Percentiles rank a stretch among this genome's conserved stretches.
phyloP scores from a whole-genome alignment of 2,329 filamentous ascomycete species.

The Aspergillus clavatus region DNA sequence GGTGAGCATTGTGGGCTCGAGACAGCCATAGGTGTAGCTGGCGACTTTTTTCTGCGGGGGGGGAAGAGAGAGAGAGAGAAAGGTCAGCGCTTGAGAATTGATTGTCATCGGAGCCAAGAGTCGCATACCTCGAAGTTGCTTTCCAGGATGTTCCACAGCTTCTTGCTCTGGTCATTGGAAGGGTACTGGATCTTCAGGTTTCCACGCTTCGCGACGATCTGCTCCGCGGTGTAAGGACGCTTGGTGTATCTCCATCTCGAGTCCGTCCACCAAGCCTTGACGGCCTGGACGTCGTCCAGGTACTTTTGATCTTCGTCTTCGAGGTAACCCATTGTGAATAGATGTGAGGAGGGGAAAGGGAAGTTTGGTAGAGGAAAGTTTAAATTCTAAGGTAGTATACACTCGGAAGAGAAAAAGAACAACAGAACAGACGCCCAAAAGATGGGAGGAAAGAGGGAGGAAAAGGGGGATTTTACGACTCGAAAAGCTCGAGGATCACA shows the following conservation, averaged over 20 bases:
- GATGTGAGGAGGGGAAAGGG: constrained; percentile 5
- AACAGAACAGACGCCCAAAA: background rate
- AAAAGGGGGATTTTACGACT: background rate
- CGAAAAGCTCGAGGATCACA: constrained; percentile 21
- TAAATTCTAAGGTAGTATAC: background rate
- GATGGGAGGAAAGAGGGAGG: constrained; percentile 6
- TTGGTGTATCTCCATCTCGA: constrained; percentile 90
- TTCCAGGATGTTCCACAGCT: constrained; percentile 90
- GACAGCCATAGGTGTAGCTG: constrained; percentile 92
- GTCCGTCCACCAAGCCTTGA: constrained; percentile 93
- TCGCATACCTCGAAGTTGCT: constrained; percentile 67
- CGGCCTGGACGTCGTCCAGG: constrained; percentile 74
- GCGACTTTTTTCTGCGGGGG: constrained; percentile 66
- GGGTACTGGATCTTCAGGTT: constrained; percentile 87
- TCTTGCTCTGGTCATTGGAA: constrained; percentile 84
- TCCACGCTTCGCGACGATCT: constrained; percentile 93
- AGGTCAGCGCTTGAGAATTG: constrained; percentile 13
- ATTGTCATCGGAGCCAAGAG: background rate
- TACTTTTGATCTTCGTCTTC: constrained; percentile 71
- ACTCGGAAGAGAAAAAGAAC: constrained; percentile 5
- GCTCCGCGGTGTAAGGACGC: constrained; percentile 89
- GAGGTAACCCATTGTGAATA: constrained; percentile 38
- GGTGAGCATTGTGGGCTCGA: constrained; percentile 97
- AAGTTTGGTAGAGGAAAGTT: background rate
- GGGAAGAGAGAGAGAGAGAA: background rate